Evolutionary conservation across 176 grass and related monocot genomes (phyloP).

Genomic region (Phragmites australis): DNA sequence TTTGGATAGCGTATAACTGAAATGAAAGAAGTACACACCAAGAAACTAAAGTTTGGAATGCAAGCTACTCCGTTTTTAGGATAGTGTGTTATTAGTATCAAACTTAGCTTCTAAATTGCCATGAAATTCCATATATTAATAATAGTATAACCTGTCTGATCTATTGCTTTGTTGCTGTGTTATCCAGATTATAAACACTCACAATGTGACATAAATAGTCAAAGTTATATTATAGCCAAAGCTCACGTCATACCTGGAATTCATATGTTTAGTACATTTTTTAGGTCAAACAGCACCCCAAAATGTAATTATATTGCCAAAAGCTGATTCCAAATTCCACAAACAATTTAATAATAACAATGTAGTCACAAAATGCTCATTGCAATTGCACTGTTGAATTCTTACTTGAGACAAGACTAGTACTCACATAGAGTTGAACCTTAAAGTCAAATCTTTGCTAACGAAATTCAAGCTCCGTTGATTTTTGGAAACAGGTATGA

Average conservation of each 20-base stretch:
- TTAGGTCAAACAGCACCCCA: neutral
- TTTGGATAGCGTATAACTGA: too few relatives aligned
- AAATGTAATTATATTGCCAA: neutral
- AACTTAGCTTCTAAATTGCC: neutral
- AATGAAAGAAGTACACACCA: neutral
- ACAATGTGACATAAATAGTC: neutral
- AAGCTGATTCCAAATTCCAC: neutral
- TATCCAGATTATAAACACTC: neutral
- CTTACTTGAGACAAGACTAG: neutral
- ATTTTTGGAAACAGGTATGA: conserved; percentile 8
- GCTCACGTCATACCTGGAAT: neutral
- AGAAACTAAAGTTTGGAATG: neutral
- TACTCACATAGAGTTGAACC: neutral
- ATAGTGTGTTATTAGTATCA: neutral
- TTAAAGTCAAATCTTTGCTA: neutral
- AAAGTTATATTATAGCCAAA: neutral
- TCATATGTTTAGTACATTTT: neutral
- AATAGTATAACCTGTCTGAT: neutral
- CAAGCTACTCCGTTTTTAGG: neutral
- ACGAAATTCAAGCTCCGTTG: neutral
- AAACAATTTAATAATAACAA: neutral
- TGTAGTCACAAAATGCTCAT: neutral
- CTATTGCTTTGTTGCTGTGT: neutral
- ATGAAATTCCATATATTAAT: neutral
- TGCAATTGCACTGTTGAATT: neutral